Percentiles rank a stretch among this genome's conserved stretches.
Evolutionary conservation across 176 grass and related monocot genomes (phyloP).

Genomic region (Phragmites australis): DNA sequence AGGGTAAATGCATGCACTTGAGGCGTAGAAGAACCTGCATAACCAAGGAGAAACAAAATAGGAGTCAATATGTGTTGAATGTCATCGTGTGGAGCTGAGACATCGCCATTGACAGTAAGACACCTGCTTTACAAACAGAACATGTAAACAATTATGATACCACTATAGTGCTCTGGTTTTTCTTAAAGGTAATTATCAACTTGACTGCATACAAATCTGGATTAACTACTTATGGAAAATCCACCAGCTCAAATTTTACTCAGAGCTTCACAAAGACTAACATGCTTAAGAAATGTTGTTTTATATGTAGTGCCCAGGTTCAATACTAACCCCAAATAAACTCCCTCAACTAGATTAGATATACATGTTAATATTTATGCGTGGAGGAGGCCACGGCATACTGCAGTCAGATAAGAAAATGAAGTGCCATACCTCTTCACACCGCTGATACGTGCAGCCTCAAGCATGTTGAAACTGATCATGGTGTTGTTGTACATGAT

Average conservation of each 20-base stretch:
- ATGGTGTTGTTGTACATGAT: constrained; percentile 97
- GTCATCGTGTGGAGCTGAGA: not conserved
- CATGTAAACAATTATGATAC: not conserved
- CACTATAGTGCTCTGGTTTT: not conserved
- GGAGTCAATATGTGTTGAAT: not conserved
- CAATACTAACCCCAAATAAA: constrained; percentile 1
- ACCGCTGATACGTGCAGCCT: constrained; percentile 72
- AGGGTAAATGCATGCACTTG: constrained; percentile 87
- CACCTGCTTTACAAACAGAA: not conserved
- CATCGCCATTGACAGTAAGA: not conserved
- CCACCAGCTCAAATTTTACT: not conserved
- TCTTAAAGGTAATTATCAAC: not conserved
- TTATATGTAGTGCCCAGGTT: not conserved
- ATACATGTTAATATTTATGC: not conserved
- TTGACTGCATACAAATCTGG: not conserved
- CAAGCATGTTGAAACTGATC: constrained; percentile 95
- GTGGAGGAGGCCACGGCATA: not conserved
- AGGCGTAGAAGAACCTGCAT: constrained; percentile 83
- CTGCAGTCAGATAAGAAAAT: constrained; percentile 1
- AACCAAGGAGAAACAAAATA: constrained; percentile 19
- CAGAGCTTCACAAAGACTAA: not conserved
- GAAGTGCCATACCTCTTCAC: constrained; percentile 61
- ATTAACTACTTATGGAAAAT: not conserved
- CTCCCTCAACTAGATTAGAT: not conserved
- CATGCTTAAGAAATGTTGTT: not conserved